Evolutionary conservation across 2,329 filamentous ascomycete genomes (phyloP).

Genomic region (Monascus ruber): DNA sequence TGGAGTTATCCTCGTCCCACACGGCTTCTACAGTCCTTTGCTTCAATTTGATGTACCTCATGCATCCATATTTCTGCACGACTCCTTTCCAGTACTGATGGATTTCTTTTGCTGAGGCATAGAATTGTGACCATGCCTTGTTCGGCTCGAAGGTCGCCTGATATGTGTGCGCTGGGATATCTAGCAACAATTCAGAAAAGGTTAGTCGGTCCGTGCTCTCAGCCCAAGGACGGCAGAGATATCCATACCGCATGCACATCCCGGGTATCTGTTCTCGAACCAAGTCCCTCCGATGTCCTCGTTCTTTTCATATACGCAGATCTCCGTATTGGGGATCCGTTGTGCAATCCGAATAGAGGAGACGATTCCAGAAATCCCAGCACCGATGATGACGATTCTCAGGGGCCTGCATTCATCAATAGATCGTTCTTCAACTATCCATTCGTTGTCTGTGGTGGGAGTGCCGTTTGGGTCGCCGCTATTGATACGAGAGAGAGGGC

Average conservation of each 20-base stretch:
- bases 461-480: not conserved
- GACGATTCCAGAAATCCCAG: constrained; percentile 29
- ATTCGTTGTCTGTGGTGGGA: constrained; percentile 3
- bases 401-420: constrained; percentile 23
- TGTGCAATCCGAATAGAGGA: constrained; percentile 27
- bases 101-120: constrained; percentile 38
- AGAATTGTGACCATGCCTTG: constrained; percentile 38
- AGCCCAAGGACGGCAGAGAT: not conserved
- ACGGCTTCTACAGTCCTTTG: constrained; percentile 33
- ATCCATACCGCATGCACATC: constrained; percentile 23
- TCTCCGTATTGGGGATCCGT: constrained; percentile 24
- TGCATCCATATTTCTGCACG: constrained; percentile 33
- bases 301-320: constrained; percentile 26
- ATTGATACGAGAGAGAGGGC: not conserved
- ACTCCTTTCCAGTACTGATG: constrained; percentile 38
- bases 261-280: constrained; percentile 26
- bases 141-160: constrained; percentile 42
- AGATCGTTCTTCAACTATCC: constrained; percentile 18
- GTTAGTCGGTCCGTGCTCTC: not conserved
- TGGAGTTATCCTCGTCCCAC: constrained; percentile 30
- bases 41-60: constrained; percentile 37
- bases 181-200: constrained; percentile 8
- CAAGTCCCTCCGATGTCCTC: constrained; percentile 23
- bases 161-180: constrained; percentile 38
- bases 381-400: constrained; percentile 26